phyloP scores from a whole-genome alignment of 768 basidiomycete species.

The Tricholoma furcatifolium region DNA sequence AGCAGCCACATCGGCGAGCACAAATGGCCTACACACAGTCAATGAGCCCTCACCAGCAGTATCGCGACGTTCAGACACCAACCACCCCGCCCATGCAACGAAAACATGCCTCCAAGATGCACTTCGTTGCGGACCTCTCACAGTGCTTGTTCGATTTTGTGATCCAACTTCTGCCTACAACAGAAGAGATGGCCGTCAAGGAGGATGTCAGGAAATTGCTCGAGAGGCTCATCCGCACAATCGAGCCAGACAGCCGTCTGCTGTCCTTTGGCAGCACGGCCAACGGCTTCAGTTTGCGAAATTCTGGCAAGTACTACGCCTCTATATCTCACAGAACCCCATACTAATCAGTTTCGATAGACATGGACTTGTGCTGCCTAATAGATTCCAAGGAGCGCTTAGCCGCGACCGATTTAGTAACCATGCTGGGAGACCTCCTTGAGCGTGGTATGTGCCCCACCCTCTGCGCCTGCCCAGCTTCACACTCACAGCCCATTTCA shows the following conservation, averaged over 20 bases:
- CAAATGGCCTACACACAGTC: slow-evolving; percentile 42
- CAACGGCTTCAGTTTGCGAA: slow-evolving; percentile 94
- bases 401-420: slow-evolving; percentile 87
- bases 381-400: slow-evolving; percentile 83
- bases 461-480: slow-evolving; percentile 1
- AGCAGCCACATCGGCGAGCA: slow-evolving; percentile 9
- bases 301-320: slow-evolving; percentile 65
- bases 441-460: slow-evolving; percentile 71
- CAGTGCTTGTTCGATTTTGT: slow-evolving; percentile 93
- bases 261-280: slow-evolving; percentile 96
- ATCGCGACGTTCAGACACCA: slow-evolving; percentile 31
- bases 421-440: slow-evolving; percentile 88
- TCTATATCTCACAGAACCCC: neutral
- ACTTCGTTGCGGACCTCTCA: slow-evolving; percentile 78
- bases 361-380: slow-evolving; percentile 98
- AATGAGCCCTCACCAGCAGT: slow-evolving; percentile 37
- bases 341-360: slow-evolving; percentile 38
- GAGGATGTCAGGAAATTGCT: slow-evolving; percentile 94
- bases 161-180: slow-evolving; percentile 84
- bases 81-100: slow-evolving; percentile 34
- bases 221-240: slow-evolving; percentile 91
- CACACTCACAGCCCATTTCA: slow-evolving; percentile 25
- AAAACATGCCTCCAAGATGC: slow-evolving; percentile 49
- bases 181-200: slow-evolving; percentile 90
- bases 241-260: slow-evolving; percentile 88